phyloP scores from a whole-genome alignment of 805 yeast genomes.

The Myxozyma geophila region DNA sequence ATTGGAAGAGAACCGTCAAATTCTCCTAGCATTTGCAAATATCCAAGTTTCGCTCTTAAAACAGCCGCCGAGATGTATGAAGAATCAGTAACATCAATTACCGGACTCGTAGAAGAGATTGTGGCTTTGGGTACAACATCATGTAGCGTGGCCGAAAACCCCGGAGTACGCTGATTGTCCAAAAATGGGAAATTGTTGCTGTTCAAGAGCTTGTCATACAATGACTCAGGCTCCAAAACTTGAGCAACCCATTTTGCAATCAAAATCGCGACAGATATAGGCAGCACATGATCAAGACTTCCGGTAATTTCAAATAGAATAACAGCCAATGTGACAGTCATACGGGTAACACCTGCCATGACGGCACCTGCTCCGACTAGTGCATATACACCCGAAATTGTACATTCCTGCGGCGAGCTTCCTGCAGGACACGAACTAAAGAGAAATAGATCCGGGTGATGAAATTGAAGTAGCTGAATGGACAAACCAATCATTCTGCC shows the following conservation, averaged over 20 bases:
- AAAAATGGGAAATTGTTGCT: conserved; percentile 60
- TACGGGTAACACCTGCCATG: conserved; percentile 62
- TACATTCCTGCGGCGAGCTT: conserved; percentile 43
- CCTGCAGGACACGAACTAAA: conserved; percentile 37
- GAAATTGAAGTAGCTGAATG: conserved; percentile 48
- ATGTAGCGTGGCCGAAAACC: conserved; percentile 47
- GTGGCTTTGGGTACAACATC: conserved; percentile 48
- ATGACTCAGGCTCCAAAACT: conserved; percentile 55
- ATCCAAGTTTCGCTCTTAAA: conserved; percentile 47
- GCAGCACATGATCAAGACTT: conserved; percentile 60
- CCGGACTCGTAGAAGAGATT: conserved; percentile 29
- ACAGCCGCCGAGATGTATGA: conserved; percentile 44
- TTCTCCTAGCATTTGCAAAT: conserved; percentile 51
- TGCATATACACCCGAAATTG: conserved; percentile 57
- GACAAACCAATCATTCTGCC: conserved; percentile 56
- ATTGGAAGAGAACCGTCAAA: conserved; percentile 61
- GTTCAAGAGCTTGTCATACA: conserved; percentile 55
- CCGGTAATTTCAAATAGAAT: conserved; percentile 61
- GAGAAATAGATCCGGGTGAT: conserved; percentile 38
- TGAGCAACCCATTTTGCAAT: conserved; percentile 63
- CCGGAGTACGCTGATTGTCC: conserved; percentile 49
- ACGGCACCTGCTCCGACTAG: conserved; percentile 62
- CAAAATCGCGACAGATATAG: conserved; percentile 60
- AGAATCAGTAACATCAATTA: conserved; percentile 50
- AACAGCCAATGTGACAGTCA: conserved; percentile 58